Conservation (phyloP, 2,329 filamentous ascomycete genomes). For the Fusarium xyrophilum region DNA sequence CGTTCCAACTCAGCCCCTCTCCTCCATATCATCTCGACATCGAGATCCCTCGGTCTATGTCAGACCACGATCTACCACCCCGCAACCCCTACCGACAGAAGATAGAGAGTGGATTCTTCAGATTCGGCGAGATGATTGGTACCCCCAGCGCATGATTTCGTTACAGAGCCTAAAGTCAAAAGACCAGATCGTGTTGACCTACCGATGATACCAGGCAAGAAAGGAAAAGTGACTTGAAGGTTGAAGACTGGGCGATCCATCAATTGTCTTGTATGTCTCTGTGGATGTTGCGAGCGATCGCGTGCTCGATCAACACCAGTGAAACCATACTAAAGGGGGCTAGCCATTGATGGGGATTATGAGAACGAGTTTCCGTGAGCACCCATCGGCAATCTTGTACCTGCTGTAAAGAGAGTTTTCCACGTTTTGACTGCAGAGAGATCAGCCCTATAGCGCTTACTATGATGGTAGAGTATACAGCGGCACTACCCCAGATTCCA, state of each 20-base stretch:
- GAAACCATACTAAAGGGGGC: conserved; percentile 3
- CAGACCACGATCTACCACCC: conserved; percentile 27
- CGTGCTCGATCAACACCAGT: conserved; percentile 3
- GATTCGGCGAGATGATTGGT: conserved; percentile 54
- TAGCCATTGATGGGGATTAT: neutral
- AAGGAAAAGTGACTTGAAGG: neutral
- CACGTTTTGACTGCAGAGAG: neutral
- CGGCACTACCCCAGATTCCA: neutral
- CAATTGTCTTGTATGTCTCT: neutral
- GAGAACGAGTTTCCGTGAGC: neutral
- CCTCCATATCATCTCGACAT: neutral
- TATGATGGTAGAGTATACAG: neutral
- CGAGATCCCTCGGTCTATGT: neutral
- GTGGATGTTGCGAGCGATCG: conserved; percentile 19
- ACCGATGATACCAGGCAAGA: neutral
- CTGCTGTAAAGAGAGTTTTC: conserved; percentile 1
- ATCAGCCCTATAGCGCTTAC: neutral
- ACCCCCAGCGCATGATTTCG: conserved; percentile 53
- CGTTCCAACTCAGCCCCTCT: neutral
- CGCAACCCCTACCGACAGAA: conserved; percentile 45
- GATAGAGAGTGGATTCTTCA: conserved; percentile 53
- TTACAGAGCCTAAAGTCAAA: neutral
- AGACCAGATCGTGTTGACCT: conserved; percentile 1
- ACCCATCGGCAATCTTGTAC: conserved; percentile 8
- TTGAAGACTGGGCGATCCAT: neutral